Evolutionary conservation across 257 asterid species (phyloP).

Genomic region (Rehmannia glutinosa): DNA sequence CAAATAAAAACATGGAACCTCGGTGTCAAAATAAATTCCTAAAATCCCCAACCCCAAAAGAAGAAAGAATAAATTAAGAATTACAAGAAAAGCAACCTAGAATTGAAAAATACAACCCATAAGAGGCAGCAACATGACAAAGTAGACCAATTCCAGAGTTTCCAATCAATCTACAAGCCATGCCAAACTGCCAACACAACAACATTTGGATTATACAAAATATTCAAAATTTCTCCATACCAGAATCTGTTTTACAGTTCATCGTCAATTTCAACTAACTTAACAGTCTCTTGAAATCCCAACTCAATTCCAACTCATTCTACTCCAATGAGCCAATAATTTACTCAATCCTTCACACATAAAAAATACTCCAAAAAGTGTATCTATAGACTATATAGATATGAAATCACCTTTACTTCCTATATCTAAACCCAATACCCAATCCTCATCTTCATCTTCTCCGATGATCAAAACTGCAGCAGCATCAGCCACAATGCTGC

Average conservation of each 20-base stretch:
- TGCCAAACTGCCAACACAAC: neutral
- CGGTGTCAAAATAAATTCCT: too few relatives aligned
- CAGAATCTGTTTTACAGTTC: too few relatives aligned
- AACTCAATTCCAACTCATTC: constrained; percentile 19
- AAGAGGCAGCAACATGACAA: neutral
- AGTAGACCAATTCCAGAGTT: constrained; percentile 1
- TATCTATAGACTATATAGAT: constrained; percentile 13
- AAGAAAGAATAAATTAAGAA: neutral
- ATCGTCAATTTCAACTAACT: constrained; percentile 7
- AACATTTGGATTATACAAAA: neutral
- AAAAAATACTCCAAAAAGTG: neutral
- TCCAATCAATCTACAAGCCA: neutral
- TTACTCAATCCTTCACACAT: neutral
- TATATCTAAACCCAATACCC: constrained; percentile 29
- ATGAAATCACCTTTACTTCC: too few relatives aligned
- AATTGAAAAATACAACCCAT: too few relatives aligned
- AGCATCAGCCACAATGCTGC: constrained; percentile 33
- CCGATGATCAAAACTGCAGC: constrained; percentile 18
- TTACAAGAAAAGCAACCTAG: neutral
- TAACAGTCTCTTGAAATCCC: constrained; percentile 1
- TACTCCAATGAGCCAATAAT: too few relatives aligned
- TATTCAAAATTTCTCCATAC: neutral
- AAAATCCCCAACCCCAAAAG: neutral
- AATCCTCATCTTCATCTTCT: constrained; percentile 1
- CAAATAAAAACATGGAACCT: too few relatives aligned